These are phyloP conservation scores for Candida glucosophila DNA, from an alignment of 1,139 yeast species.

Conservation along the genomic window DNA sequence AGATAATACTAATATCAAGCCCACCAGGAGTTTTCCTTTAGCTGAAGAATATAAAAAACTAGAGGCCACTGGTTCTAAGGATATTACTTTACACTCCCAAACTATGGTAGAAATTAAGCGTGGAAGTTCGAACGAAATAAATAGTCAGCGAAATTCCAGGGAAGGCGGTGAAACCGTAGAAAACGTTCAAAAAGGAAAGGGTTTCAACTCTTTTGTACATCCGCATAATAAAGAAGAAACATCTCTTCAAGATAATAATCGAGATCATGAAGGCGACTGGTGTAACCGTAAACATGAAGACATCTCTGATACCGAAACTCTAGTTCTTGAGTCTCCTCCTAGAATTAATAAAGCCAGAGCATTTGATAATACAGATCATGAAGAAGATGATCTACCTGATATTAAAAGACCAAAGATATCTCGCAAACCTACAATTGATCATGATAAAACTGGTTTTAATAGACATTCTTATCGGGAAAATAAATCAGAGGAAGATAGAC, in stretches of 20 bases:
- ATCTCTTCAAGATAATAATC: conserved; percentile 2
- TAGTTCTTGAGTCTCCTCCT: conserved; percentile 37
- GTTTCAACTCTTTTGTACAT: background rate
- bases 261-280: conserved; percentile 1
- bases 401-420: background rate
- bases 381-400: no score
- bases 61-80: no score
- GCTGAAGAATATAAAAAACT: no score
- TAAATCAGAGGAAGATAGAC: conserved; percentile 16
- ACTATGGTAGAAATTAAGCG: no score
- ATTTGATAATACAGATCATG: background rate
- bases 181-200: no score
- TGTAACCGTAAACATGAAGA: no score
- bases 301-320: conserved; percentile 42
- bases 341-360: conserved; percentile 22
- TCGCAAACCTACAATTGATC: background rate
- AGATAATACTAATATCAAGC: no score
- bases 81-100: no score
- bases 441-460: conserved; percentile 5
- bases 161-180: no score
- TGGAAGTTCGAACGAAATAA: no score
- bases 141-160: no score
- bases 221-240: background rate
- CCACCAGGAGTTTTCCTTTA: no score
- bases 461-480: conserved; percentile 13